Evolutionary conservation across 176 grass and related monocot genomes (phyloP).

Genomic region (Guadua angustifolia): DNA sequence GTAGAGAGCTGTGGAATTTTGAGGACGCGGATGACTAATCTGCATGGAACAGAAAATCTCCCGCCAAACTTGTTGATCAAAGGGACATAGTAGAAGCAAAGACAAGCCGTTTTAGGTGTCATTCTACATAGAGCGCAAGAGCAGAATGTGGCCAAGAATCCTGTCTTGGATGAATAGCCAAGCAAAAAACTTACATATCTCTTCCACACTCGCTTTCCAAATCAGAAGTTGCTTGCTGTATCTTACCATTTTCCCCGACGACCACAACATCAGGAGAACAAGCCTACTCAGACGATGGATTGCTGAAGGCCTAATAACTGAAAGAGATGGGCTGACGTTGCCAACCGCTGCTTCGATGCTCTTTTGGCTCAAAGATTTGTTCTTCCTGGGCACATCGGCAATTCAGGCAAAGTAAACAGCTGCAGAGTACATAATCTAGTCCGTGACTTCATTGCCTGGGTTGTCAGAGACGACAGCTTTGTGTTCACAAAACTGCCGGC

Average conservation of each 20-base stretch:
- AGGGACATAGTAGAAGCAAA: no score
- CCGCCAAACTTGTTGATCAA: no score
- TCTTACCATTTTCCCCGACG: neutral
- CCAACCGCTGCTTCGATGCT: neutral
- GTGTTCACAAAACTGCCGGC: neutral
- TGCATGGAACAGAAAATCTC: no score
- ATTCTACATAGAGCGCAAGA: no score
- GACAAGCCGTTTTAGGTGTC: no score
- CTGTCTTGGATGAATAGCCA: no score
- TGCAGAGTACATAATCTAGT: neutral
- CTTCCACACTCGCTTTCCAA: no score
- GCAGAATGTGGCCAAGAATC: no score
- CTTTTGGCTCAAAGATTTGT: neutral
- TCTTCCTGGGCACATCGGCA: neutral
- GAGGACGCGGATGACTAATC: no score
- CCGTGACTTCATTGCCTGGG: neutral
- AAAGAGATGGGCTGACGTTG: neutral
- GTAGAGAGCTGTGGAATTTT: no score
- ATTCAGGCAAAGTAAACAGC: neutral
- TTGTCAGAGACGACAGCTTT: neutral
- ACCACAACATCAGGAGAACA: constrained; percentile 7
- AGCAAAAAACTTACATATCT: no score
- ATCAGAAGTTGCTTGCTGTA: constrained; percentile 6
- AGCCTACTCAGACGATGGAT: constrained; percentile 33
- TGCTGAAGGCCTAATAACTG: neutral